These are phyloP conservation scores for Aspergillus quadricinctus DNA, from an alignment of 2,329 filamentous ascomycete genomes.

Conservation along the genomic window DNA sequence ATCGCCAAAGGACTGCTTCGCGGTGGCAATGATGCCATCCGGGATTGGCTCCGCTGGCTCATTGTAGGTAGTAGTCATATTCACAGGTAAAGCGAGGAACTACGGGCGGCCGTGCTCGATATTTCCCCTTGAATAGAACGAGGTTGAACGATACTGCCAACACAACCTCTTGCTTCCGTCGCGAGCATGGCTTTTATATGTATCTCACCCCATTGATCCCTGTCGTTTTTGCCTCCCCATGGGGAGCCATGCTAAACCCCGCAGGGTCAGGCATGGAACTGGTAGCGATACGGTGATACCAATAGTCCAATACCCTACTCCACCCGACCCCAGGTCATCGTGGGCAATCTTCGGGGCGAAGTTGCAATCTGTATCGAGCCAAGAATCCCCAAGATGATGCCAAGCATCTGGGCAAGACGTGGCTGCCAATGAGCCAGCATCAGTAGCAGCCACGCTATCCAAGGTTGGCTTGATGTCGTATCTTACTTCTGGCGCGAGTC, in stretches of 20 bases:
- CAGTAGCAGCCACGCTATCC: neutral
- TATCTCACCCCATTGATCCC: neutral
- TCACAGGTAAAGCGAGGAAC: neutral
- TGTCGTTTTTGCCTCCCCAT: neutral
- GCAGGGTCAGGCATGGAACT: neutral
- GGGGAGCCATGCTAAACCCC: neutral
- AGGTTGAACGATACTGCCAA: neutral
- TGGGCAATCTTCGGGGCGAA: conserved; percentile 9
- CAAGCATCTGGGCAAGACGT: conserved; percentile 17
- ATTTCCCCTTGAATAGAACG: neutral
- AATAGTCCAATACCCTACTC: neutral
- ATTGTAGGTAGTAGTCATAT: conserved; percentile 17
- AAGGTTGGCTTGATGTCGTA: neutral
- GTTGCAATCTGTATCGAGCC: conserved; percentile 15
- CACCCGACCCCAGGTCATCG: conserved; percentile 9
- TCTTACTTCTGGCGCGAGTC: neutral
- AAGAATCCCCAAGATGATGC: conserved; percentile 12
- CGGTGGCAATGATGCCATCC: conserved; percentile 60
- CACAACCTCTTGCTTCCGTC: neutral
- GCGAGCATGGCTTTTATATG: neutral
- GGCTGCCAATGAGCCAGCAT: conserved; percentile 4
- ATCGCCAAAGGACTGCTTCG: conserved; percentile 60
- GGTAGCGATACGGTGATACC: neutral
- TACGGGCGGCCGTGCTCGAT: neutral
- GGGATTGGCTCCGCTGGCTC: conserved; percentile 63